A percentile compares a stretch with the other conserved stretches of the same genome.
These are phyloP conservation scores for Serendipita sp. DNA, from an alignment of 768 basidiomycete genomes.

Conservation along the genomic window DNA sequence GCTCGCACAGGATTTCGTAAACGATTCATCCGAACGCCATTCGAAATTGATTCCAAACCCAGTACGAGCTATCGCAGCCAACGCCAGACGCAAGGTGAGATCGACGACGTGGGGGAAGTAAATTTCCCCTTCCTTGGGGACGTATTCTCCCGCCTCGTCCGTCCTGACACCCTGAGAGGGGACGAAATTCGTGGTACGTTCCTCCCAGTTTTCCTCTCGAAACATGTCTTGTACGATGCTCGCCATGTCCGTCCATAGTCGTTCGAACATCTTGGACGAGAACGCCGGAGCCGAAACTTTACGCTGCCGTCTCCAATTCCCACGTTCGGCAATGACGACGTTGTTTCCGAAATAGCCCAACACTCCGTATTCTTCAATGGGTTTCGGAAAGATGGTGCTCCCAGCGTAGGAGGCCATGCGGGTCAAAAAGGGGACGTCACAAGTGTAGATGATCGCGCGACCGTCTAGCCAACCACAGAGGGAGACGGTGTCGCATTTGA, in stretches of 20 bases:
- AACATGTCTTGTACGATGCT: conserved; percentile 3
- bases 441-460: conserved; percentile 3
- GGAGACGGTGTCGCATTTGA: conserved; percentile 2
- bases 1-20: background rate
- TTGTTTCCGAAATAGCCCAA: conserved; percentile 3
- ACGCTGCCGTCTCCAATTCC: background rate
- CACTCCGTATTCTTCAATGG: background rate
- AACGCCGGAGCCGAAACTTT: background rate
- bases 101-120: background rate
- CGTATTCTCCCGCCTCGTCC: background rate
- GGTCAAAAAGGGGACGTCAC: conserved; percentile 5
- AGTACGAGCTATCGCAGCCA: conserved; percentile 1
- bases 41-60: conserved; percentile 4
- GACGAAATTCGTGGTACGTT: background rate
- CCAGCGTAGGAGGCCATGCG: background rate
- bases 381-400: conserved; percentile 3
- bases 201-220: background rate
- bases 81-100: background rate
- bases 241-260: conserved; percentile 1
- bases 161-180: background rate
- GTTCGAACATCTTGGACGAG: conserved; percentile 2
- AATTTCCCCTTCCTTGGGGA: background rate
- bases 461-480: conserved; percentile 1
- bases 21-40: conserved; percentile 1
- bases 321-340: conserved; percentile 1